Evolutionary conservation across 2,329 filamentous ascomycete genomes (phyloP), one percentile per base, ranked within the genome.

Genomic region (Didymella pomorum): DNA sequence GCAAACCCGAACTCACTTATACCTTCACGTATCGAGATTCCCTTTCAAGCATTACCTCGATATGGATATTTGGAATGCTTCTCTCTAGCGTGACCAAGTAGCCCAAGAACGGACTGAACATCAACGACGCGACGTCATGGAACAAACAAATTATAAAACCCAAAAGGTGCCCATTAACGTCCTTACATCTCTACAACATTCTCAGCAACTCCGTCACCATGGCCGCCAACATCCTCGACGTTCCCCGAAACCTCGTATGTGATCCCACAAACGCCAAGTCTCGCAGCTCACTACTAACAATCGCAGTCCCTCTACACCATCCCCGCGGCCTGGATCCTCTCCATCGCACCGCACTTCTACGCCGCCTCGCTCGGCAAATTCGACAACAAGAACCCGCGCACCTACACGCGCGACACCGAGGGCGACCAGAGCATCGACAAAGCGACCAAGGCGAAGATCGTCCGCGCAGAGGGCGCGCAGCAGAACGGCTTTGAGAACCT

Each of bases 401-500:
- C 52, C 16, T 56, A 50, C 52, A 56, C 46, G n/a, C 52, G 39
- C 23, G 52, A 44, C 39, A 56, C 46, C 11, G 52, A 56, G n/a
- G 18, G 45, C n/a, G 52, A 50, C 14, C 45, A 50, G 29, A 39
- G 21, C 45, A 44, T 56, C 29, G 52, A 56, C 45, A 56, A 56
- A 18, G 46, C 46, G 6, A 56, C 52, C 39, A 56, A 56, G 26
- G 52, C 52, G n/a, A 50, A 21, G 21, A 56, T 56, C 14, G n/a
- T 56, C 20, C 45, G 52, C 21, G 52, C 52, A 11, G 52, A 56
- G 21, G 52, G 46, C 29, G 45, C 46, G 4, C 52, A 50, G 46
- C 52, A 56, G 23, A 56, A 56, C 23, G 52, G 52, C 0, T 56
- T 56, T 6, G 52, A 56, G 39, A 56, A 56, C 45, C 28, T 50